Evolutionary conservation across 306 rosid genomes (phyloP), one percentile per base, ranked within the genome.

Genomic region (Psophocarpus tetragonolobus): DNA sequence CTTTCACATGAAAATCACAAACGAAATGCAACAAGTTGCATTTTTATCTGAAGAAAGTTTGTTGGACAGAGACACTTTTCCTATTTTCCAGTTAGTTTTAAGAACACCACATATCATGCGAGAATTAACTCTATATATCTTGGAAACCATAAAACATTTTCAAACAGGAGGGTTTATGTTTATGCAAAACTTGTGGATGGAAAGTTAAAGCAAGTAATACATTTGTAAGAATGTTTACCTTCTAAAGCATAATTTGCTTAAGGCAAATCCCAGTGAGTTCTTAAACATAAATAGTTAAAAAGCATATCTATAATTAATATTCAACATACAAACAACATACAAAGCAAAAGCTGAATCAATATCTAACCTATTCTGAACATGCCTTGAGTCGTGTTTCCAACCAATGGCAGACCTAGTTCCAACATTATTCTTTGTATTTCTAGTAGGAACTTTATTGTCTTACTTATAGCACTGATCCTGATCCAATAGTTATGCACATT

Each of bases 371-470:
- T 13, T 8, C 24, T 61, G 68, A n/a, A 17, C 68, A 29, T 60
- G 66, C 6, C 21, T 36, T 29, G 4, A 29, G 4, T 57, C 41
- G 15, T 30, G 21, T 15, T 30, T 60, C 36, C 12, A 30, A 39
- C 67, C 21, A 61, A 30, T 61, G 41, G 5, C 45, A 62, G 3
- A 33, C 44, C 68, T 62, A 62, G 7, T 71, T 48, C 11, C 18
- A 29, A 1, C 44, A 51, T 53, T 24, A 21, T 71, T 23, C 23
- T 72, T 36, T 54, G 24, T 54, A 51, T 54, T 72, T 72, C 44
- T 53, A 73, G 45, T n/a, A 71, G 47, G 64, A 56, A 38, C 39
- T 73, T 8, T 51, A 51, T 15, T n/a, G n/a, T n/a, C n/a, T 23
- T 13, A 15, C 38, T 32, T 23, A 11, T 32, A 20, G 38, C 56